A percentile compares a stretch with the other conserved stretches of the same genome.
phyloP scores from a whole-genome alignment of 2,329 filamentous ascomycete genomes.

The Epichloe hybrida region DNA sequence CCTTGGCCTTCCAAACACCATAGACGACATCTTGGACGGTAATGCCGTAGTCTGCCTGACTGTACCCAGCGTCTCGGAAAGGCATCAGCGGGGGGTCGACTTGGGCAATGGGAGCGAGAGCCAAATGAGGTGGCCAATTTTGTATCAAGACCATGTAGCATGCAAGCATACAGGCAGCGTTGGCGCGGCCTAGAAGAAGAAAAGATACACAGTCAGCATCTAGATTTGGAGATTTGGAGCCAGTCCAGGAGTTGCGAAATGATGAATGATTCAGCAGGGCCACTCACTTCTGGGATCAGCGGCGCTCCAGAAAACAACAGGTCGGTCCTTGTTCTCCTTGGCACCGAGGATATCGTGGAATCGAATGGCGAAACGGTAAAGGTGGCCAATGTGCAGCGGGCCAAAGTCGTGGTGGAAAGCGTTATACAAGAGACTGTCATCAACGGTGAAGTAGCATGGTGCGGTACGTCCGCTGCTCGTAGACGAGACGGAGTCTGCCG shows the following conservation, averaged over 20 bases:
- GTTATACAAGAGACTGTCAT: slow-evolving; percentile 88
- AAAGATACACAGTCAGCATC: neutral
- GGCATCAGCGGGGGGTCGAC: slow-evolving; percentile 97
- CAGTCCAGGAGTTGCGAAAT: no score
- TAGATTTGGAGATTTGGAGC: no score
- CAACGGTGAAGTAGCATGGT: slow-evolving; percentile 91
- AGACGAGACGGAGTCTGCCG: slow-evolving; percentile 40
- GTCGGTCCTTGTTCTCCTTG: slow-evolving; percentile 75
- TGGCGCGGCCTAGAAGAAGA: slow-evolving; percentile 58
- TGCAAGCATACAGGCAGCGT: slow-evolving; percentile 86
- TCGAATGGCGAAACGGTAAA: slow-evolving; percentile 91
- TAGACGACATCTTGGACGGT: slow-evolving; percentile 97
- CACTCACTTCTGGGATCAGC: slow-evolving; percentile 77
- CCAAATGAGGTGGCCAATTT: slow-evolving; percentile 91
- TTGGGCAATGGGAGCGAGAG: slow-evolving; percentile 88
- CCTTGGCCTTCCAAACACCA: slow-evolving; percentile 97
- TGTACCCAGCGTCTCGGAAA: slow-evolving; percentile 95
- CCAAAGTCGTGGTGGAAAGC: slow-evolving; percentile 98
- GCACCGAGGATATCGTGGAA: slow-evolving; percentile 92
- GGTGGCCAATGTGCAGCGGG: slow-evolving; percentile 88
- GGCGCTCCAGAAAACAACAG: slow-evolving; percentile 92
- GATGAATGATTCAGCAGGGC: no score
- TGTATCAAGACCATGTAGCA: slow-evolving; percentile 99
- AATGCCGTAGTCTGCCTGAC: slow-evolving; percentile 90
- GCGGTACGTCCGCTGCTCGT: slow-evolving; percentile 25